Evolutionary conservation across 225 moss, liverwort and hornwort species (phyloP).

Genomic region (Bryum argenteum): DNA sequence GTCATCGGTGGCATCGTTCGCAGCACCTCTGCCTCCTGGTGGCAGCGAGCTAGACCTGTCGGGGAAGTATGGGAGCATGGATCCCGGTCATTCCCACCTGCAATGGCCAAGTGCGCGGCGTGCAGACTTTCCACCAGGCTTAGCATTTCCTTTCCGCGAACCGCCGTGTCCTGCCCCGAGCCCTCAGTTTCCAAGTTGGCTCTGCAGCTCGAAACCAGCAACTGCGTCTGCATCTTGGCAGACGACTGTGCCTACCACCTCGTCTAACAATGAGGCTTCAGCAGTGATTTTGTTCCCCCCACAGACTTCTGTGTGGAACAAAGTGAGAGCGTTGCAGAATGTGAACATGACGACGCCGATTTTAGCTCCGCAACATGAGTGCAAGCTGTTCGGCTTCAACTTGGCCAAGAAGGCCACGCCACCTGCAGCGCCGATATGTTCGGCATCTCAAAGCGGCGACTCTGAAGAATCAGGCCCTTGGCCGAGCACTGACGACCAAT

Average conservation of each 20-base stretch:
- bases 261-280: constrained; percentile 44
- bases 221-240: constrained; percentile 35
- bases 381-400: constrained; percentile 71
- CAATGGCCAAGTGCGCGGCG: constrained; percentile 34
- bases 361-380: constrained; percentile 40
- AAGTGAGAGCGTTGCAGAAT: constrained; percentile 35
- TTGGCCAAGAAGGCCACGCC: constrained; percentile 39
- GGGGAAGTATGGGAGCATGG: constrained; percentile 19
- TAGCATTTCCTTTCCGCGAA: constrained; percentile 44
- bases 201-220: constrained; percentile 34
- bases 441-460: constrained; percentile 37
- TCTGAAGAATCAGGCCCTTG: constrained; percentile 45
- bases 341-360: constrained; percentile 20
- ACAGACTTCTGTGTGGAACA: constrained; percentile 33
- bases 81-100: constrained; percentile 7
- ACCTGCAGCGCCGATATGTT: constrained; percentile 18
- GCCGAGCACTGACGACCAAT: constrained; percentile 28
- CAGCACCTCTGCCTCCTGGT: constrained; percentile 25
- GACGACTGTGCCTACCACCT: constrained; percentile 42
- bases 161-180: constrained; percentile 36
- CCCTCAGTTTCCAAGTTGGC: constrained; percentile 43
- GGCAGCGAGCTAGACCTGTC: constrained; percentile 49
- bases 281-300: constrained; percentile 34
- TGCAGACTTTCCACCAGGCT: constrained; percentile 25
- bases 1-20: constrained; percentile 31